A percentile compares a stretch with the other conserved stretches of the same genome.
Conservation (phyloP, 306 rosid genomes). For the Inga leiocalycina region DNA sequence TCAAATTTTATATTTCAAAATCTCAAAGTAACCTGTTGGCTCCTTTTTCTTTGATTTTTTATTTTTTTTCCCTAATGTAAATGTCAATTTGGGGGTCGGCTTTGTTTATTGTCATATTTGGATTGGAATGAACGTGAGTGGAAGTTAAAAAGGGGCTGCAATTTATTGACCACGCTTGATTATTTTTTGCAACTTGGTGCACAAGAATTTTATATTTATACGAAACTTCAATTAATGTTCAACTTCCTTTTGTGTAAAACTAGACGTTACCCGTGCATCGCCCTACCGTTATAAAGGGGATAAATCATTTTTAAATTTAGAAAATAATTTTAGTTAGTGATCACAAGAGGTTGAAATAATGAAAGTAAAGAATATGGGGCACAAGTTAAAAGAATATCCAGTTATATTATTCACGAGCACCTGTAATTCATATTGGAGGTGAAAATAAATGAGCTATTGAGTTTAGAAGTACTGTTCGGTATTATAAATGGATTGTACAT, state of each 20-base stretch:
- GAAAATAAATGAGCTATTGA: too few species aligned
- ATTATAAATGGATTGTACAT: too few species aligned
- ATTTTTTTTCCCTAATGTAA: not conserved
- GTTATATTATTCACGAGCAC: too few species aligned
- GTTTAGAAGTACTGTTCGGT: too few species aligned
- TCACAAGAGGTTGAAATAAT: too few species aligned
- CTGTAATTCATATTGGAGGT: too few species aligned
- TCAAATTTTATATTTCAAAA: not conserved
- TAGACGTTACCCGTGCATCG: too few species aligned
- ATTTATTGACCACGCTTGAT: not conserved
- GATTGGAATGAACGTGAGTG: slow-evolving; percentile 3
- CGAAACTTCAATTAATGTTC: not conserved
- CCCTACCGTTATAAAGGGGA: too few species aligned
- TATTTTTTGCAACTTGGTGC: not conserved
- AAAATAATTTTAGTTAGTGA: too few species aligned
- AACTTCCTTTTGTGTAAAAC: not conserved
- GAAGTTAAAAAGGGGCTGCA: not conserved
- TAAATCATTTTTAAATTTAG: too few species aligned
- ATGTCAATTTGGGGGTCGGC: slow-evolving; percentile 11
- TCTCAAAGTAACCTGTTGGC: not conserved
- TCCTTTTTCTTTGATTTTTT: not conserved
- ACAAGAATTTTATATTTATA: not conserved
- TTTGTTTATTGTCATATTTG: slow-evolving; percentile 17
- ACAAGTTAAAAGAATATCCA: too few species aligned
- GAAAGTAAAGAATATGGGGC: too few species aligned